phyloP scores from a whole-genome alignment of 179 eudicot species.

The Dionaea muscipula region DNA sequence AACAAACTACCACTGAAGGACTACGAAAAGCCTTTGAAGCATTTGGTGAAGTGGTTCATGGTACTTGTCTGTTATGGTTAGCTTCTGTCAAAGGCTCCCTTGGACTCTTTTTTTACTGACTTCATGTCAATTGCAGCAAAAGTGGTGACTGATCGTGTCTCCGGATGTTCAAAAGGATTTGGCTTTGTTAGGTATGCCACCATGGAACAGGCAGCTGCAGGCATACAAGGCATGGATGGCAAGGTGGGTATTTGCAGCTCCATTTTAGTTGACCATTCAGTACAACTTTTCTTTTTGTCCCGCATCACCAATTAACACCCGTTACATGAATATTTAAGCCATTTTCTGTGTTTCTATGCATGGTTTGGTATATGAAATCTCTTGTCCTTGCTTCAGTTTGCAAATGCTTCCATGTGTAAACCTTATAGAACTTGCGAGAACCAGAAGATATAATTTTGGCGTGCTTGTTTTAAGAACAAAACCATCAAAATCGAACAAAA shows the following conservation, averaged over 20 bases:
- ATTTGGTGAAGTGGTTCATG: constrained; percentile 60
- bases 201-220: constrained; percentile 54
- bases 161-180: constrained; percentile 71
- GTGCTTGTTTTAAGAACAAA: too few species aligned
- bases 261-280: not conserved
- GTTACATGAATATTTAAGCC: too few species aligned
- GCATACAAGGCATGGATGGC: constrained; percentile 78
- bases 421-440: too few species aligned
- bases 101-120: constrained; percentile 2
- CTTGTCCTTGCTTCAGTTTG: too few species aligned
- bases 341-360: not conserved
- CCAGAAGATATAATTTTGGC: too few species aligned
- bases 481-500: too few species aligned
- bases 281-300: not conserved
- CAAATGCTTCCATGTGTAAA: too few species aligned
- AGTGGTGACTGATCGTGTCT: constrained; percentile 71
- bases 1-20: constrained; percentile 62
- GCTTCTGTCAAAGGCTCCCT: not conserved
- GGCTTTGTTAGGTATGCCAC: constrained; percentile 71
- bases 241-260: constrained; percentile 21
- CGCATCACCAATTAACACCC: not conserved
- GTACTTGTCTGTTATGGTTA: constrained; percentile 15
- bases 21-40: constrained; percentile 43
- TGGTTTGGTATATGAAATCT: not conserved
- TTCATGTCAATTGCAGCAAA: constrained; percentile 39